These are phyloP conservation scores for Gaultheria prostrata DNA, from an alignment of 148 eudicot species.

Conservation along the genomic window DNA sequence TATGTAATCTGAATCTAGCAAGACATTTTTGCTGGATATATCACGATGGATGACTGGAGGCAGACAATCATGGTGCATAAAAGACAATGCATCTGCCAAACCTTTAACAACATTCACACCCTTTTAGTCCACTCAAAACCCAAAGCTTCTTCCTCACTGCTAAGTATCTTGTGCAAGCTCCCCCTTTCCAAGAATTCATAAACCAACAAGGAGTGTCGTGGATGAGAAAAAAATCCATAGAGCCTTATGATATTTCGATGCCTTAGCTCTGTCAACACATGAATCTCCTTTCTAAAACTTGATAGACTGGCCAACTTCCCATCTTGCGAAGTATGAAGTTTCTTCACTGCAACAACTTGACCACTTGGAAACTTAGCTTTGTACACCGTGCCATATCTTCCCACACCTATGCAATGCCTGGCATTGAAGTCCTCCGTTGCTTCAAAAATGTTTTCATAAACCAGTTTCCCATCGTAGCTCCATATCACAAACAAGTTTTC, in stretches of 20 bases:
- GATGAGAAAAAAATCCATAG: constrained; percentile 18
- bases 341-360: constrained; percentile 18
- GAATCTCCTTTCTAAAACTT: constrained; percentile 14
- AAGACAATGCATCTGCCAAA: background rate
- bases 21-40: background rate
- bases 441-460: background rate
- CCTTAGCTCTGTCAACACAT: constrained; percentile 5
- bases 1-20: too few relatives aligned
- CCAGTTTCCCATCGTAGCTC: constrained; percentile 20
- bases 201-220: constrained; percentile 14
- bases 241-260: constrained; percentile 19
- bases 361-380: constrained; percentile 15
- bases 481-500: constrained; percentile 10
- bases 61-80: constrained; percentile 13
- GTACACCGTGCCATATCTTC: constrained; percentile 13
- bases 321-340: constrained; percentile 12
- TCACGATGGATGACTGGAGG: constrained; percentile 24
- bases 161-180: constrained; percentile 3
- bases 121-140: constrained; percentile 11
- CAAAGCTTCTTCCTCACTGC: background rate
- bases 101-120: constrained; percentile 11
- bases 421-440: background rate
- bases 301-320: background rate
- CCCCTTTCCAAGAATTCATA: background rate
- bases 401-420: constrained; percentile 12